These are phyloP conservation scores for Chaetoceros muelleri DNA, from an alignment of 108 stramenopile species.

Conservation along the genomic window DNA sequence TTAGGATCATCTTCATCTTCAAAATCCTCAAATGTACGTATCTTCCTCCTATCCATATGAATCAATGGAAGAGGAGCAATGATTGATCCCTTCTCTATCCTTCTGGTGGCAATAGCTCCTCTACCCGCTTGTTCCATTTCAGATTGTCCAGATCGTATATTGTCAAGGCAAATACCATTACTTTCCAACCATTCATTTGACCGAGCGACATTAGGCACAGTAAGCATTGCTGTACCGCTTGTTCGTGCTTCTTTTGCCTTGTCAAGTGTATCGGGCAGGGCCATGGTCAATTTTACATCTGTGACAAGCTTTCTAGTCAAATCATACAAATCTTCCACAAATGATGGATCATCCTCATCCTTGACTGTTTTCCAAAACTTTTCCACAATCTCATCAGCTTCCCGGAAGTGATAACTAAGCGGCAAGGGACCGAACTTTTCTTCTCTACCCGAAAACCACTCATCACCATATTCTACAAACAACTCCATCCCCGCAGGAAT, in stretches of 20 bases:
- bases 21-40: background rate
- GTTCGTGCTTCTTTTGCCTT: background rate
- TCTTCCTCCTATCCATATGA: conserved; percentile 18
- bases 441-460: conserved; percentile 40
- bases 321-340: conserved; percentile 13
- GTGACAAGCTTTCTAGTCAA: conserved; percentile 4
- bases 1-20: background rate
- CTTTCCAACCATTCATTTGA: conserved; percentile 45
- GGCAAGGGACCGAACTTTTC: conserved; percentile 23
- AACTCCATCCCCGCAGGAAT: conserved; percentile 58
- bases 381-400: conserved; percentile 24
- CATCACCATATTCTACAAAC: conserved; percentile 48
- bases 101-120: conserved; percentile 61
- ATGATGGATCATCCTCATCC: conserved; percentile 2
- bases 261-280: conserved; percentile 10
- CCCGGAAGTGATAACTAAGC: conserved; percentile 17
- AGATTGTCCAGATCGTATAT: conserved; percentile 33
- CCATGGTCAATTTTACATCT: conserved; percentile 6
- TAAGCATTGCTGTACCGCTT: conserved; percentile 11
- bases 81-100: conserved; percentile 36
- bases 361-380: conserved; percentile 10
- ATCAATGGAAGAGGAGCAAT: conserved; percentile 55
- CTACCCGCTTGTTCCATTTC: conserved; percentile 62
- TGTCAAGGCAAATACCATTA: conserved; percentile 65
- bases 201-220: conserved; percentile 9